Evolutionary conservation across 352 stramenopile species (phyloP).

Genomic region (Discostella stelligera): DNA sequence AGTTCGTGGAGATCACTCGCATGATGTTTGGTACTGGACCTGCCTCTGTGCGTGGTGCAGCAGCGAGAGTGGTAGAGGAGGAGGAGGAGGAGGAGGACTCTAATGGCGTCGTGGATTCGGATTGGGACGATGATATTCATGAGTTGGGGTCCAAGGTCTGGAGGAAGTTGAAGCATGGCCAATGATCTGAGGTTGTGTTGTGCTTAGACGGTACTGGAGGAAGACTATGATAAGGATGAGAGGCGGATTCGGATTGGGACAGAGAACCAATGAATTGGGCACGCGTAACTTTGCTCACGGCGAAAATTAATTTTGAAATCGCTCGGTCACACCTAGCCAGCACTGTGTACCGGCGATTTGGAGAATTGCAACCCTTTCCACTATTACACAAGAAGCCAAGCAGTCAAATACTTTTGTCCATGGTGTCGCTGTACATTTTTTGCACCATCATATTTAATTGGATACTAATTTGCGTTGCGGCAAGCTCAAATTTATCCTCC

Average conservation of each 20-base stretch:
- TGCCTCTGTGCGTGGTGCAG: not conserved
- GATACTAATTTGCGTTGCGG: not conserved
- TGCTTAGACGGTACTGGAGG: too few species aligned
- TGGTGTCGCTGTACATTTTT: not conserved
- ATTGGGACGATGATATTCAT: conserved; percentile 27
- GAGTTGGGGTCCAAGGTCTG: conserved; percentile 78
- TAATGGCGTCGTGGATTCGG: conserved; percentile 16
- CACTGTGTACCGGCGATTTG: not conserved
- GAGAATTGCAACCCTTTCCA: not conserved
- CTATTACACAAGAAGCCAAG: not conserved
- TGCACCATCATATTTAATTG: not conserved
- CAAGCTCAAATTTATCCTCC: conserved; percentile 6
- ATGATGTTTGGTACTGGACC: conserved; percentile 71
- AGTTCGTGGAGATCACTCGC: conserved; percentile 87
- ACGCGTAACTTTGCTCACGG: too few species aligned
- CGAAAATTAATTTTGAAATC: too few species aligned
- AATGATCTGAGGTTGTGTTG: conserved; percentile 1
- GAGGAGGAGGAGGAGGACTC: not conserved
- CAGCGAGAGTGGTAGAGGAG: too few species aligned
- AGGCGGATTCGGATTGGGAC: too few species aligned
- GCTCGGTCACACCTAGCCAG: too few species aligned
- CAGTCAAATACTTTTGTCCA: not conserved
- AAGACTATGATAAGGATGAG: too few species aligned
- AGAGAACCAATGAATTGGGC: not conserved
- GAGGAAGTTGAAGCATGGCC: conserved; percentile 83